Evolutionary conservation across 345 rosid species (phyloP).

Genomic region (Melastoma malabathricum): DNA sequence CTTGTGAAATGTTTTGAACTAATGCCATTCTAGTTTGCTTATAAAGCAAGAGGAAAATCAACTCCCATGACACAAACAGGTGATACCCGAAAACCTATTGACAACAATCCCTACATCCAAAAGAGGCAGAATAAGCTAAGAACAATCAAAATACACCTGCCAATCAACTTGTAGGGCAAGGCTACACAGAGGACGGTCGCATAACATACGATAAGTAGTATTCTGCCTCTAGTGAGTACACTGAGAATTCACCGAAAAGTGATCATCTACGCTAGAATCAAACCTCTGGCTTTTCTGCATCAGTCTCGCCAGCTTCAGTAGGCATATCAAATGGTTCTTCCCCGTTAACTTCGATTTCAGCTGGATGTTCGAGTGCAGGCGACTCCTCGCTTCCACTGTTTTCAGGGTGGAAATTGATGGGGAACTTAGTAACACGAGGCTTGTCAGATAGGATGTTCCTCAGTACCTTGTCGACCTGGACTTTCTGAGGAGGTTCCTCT

Average conservation of each 20-base stretch:
- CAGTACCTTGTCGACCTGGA: conserved; percentile 62
- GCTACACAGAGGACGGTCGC: too few relatives aligned
- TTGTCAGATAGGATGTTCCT: conserved; percentile 79
- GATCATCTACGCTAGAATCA: too few relatives aligned
- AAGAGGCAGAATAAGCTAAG: conserved; percentile 4
- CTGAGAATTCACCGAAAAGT: neutral
- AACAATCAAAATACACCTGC: conserved; percentile 9
- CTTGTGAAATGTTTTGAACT: too few relatives aligned
- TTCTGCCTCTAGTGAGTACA: neutral
- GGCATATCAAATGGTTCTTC: conserved; percentile 19
- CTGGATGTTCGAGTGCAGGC: conserved; percentile 24
- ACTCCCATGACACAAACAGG: too few relatives aligned
- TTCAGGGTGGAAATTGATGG: conserved; percentile 83
- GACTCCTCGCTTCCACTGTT: conserved; percentile 25
- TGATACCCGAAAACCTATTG: too few relatives aligned
- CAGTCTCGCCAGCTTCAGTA: conserved; percentile 1
- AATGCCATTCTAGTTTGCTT: too few relatives aligned
- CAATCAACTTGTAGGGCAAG: conserved; percentile 2
- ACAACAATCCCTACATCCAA: too few relatives aligned
- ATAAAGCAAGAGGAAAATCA: too few relatives aligned
- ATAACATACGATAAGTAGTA: too few relatives aligned
- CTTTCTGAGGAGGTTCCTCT: conserved; percentile 84
- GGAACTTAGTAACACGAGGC: conserved; percentile 91
- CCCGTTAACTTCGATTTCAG: conserved; percentile 21
- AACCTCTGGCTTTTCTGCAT: conserved; percentile 9